Conservation (phyloP, 352 stramenopile species). For the Peronospora destructor region DNA sequence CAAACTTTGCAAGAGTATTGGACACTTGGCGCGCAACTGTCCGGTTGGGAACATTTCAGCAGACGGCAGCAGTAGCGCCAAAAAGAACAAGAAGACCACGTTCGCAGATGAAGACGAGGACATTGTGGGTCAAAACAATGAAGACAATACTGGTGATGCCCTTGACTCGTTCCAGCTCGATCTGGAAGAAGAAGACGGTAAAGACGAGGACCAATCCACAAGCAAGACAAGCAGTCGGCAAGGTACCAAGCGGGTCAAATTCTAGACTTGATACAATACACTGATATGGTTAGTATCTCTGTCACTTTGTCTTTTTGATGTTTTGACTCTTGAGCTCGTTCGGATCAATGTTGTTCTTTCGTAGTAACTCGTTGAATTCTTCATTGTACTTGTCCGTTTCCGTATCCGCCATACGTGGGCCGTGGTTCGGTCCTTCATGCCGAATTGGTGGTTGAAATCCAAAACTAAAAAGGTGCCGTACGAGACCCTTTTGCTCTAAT, state of each 20-base stretch:
- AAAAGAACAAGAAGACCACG: slow-evolving; percentile 76
- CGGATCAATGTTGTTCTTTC: slow-evolving; percentile 70
- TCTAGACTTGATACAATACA: slow-evolving; percentile 20
- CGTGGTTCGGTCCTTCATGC: slow-evolving; percentile 60
- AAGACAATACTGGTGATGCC: slow-evolving; percentile 43
- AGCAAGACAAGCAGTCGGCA: slow-evolving; percentile 14
- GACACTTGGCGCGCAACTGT: slow-evolving; percentile 82
- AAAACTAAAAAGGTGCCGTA: slow-evolving; percentile 69
- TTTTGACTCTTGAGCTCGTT: slow-evolving; percentile 47
- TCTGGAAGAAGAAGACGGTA: slow-evolving; percentile 20
- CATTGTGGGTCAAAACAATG: slow-evolving; percentile 18
- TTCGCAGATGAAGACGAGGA: slow-evolving; percentile 57
- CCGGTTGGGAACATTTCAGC: slow-evolving; percentile 59
- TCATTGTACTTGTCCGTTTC: slow-evolving; percentile 74
- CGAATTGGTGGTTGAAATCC: slow-evolving; percentile 55
- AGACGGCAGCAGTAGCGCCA: slow-evolving; percentile 45
- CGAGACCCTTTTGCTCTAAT: slow-evolving; percentile 57
- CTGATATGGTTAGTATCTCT: too few species aligned
- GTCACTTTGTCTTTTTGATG: slow-evolving; percentile 19
- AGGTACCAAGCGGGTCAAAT: slow-evolving; percentile 39
- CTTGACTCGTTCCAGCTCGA: slow-evolving; percentile 42
- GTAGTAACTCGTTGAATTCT: slow-evolving; percentile 75
- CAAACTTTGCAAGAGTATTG: slow-evolving; percentile 79
- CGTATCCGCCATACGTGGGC: slow-evolving; percentile 32
- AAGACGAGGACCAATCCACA: slow-evolving; percentile 5